Conservation (phyloP, 2,329 filamentous ascomycete species). For the Diaporthe humulicola region DNA sequence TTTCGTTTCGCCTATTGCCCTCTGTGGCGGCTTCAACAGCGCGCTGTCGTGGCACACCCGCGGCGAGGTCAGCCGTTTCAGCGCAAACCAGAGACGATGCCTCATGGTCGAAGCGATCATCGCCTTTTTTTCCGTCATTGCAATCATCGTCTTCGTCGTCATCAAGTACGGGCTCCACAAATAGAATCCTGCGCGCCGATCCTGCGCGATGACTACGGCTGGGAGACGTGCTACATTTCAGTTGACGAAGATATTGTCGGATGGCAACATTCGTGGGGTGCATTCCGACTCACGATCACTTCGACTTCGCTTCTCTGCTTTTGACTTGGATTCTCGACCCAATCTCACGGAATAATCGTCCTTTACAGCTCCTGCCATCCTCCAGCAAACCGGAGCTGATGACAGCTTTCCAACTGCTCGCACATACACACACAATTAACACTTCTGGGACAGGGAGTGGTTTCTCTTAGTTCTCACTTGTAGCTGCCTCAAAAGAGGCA, state of each 20-base stretch:
- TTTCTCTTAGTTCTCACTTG: not conserved
- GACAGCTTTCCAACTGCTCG: not conserved
- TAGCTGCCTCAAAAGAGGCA: not conserved
- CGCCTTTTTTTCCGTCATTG: conserved; percentile 39
- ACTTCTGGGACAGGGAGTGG: not conserved
- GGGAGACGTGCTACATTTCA: not conserved
- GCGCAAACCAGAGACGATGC: conserved; percentile 51
- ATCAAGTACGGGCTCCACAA: conserved; percentile 35
- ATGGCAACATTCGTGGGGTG: not conserved
- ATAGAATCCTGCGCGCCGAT: not conserved
- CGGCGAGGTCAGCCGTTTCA: conserved; percentile 58
- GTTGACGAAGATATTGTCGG: not conserved
- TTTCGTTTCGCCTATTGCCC: conserved; percentile 59
- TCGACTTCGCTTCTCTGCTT: not conserved
- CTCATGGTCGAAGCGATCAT: conserved; percentile 52
- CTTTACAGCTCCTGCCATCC: not conserved
- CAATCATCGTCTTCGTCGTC: conserved; percentile 41
- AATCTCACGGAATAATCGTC: not conserved
- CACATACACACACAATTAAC: not conserved
- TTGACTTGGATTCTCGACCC: not conserved
- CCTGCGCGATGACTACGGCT: not conserved
- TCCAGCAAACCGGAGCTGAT: not conserved
- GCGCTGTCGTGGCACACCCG: conserved; percentile 63
- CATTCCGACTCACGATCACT: not conserved
- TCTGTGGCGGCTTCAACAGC: conserved; percentile 59